phyloP scores from a whole-genome alignment of 257 asterid genomes.

The Mitragyna speciosa region DNA sequence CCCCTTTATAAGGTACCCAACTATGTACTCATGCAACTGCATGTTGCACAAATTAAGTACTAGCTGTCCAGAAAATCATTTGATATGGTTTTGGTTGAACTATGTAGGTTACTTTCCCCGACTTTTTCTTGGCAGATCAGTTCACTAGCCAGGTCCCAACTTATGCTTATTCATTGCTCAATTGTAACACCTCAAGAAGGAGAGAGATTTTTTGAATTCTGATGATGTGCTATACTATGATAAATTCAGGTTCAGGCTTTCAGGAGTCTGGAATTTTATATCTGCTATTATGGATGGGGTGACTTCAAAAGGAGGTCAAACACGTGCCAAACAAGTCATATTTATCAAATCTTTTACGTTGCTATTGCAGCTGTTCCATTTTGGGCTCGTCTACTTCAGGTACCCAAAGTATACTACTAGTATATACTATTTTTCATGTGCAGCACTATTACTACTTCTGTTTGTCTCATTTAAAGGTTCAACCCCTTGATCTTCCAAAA shows the following conservation, averaged over 20 bases:
- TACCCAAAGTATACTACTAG: constrained; percentile 3
- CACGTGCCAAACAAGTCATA: constrained; percentile 25
- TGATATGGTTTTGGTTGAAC: neutral
- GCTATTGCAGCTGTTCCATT: constrained; percentile 61
- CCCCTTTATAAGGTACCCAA: constrained; percentile 80
- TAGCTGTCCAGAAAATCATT: neutral
- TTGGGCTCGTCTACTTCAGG: constrained; percentile 72
- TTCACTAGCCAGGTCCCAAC: constrained; percentile 82
- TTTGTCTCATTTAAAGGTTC: no score
- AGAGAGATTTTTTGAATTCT: neutral
- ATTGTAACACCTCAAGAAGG: neutral
- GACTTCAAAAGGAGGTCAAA: constrained; percentile 50
- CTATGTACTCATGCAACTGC: neutral
- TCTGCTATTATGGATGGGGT: constrained; percentile 71
- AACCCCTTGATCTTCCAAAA: no score
- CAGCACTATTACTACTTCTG: neutral
- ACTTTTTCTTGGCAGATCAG: constrained; percentile 87
- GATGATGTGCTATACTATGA: neutral
- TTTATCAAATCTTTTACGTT: constrained; percentile 39
- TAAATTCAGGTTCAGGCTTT: constrained; percentile 67
- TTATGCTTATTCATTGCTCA: neutral
- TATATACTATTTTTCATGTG: neutral
- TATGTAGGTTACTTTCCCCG: constrained; percentile 64
- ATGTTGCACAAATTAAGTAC: no score
- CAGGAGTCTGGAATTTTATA: constrained; percentile 63